Base-by-base conservation (phyloP, 2,329 filamentous ascomycete genomes). In the Plenodomus tracheiphilus region DNA sequence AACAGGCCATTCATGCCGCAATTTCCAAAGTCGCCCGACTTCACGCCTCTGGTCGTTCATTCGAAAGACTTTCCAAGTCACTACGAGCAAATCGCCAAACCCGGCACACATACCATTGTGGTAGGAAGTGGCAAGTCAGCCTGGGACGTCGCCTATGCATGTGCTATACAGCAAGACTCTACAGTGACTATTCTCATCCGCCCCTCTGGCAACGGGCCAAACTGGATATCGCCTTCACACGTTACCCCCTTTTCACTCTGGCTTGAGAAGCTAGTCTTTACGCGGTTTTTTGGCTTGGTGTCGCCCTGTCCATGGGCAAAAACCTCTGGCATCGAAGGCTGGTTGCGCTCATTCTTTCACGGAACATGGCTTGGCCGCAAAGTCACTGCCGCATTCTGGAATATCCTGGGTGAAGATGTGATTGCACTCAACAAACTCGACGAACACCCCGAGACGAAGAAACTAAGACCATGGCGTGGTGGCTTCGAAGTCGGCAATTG, bases 291-390 rank as follows among this genome's bases (percentile, higher is more conserved):
- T n/a, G 66, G 80, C 79, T 49, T 84, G 82, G 79, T 43, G n/a
- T n/a, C n/a, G n/a, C 88, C 89, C 0, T 91, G 87, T 64, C 79
- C 87, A 13, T 92, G 86, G 85, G 86, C 85, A 4, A 75, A 78
- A 1, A 80, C 78, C 2, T 85, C 85, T 61, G 86, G 85, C 1
- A 87, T 80, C 55, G 73, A 66, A 51, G 60, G 77, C 11, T 73
- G 72, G 10, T 74, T 82, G 2, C 77, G 83, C 3, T 63, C n/a
- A n/a, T n/a, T 86, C 50, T 74, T 85, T 39, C 84, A 88, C 54
- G 74, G 76, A 18, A 86, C 82, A 0, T 69, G 74, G 28, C 44
- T 86, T 2, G 85, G 85, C 2, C 77, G 83, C 0, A 74, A 72
- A 42, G 66, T 87, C 17, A 79, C 83, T 3, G 74, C 80, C 34